A percentile compares a stretch with the other conserved stretches of the same genome.
Evolutionary conservation across 169 alveolate species (phyloP).

Genomic region (Babesia ovata): DNA sequence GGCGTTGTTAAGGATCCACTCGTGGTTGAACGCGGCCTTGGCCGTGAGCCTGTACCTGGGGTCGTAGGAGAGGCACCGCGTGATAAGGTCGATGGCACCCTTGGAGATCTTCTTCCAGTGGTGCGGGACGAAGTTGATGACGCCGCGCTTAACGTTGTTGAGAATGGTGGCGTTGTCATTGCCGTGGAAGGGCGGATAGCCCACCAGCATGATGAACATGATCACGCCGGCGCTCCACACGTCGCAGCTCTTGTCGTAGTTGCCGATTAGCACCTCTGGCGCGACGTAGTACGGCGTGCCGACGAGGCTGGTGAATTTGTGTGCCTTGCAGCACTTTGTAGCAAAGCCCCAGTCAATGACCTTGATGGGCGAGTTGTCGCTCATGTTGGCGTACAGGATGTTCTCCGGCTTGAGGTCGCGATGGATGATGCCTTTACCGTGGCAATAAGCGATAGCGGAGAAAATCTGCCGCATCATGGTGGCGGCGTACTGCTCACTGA

Average conservation of each 20-base stretch:
- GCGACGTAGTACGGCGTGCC: conserved; percentile 96
- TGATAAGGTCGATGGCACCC: conserved; percentile 87
- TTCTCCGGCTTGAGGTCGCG: conserved; percentile 97
- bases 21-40: conserved; percentile 90
- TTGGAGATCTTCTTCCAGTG: conserved; percentile 88
- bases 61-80: conserved; percentile 80
- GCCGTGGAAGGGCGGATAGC: conserved; percentile 84
- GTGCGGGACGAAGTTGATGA: conserved; percentile 83
- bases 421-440: conserved; percentile 90
- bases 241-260: conserved; percentile 93
- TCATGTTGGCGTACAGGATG: conserved; percentile 86
- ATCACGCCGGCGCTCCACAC: conserved; percentile 94
- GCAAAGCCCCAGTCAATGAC: conserved; percentile 93
- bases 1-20: conserved; percentile 80
- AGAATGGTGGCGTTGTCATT: conserved; percentile 86
- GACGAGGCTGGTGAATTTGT: conserved; percentile 84
- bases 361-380: conserved; percentile 87
- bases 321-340: conserved; percentile 85
- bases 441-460: conserved; percentile 92
- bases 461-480: conserved; percentile 89
- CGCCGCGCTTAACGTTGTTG: conserved; percentile 83
- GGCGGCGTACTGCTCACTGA: conserved; percentile 90
- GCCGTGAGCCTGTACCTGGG: conserved; percentile 88
- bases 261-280: conserved; percentile 92
- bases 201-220: conserved; percentile 79